These are phyloP conservation scores for Odonthalia washingtoniensis DNA, from an alignment of 31 red algal genomes.

Conservation along the genomic window DNA sequence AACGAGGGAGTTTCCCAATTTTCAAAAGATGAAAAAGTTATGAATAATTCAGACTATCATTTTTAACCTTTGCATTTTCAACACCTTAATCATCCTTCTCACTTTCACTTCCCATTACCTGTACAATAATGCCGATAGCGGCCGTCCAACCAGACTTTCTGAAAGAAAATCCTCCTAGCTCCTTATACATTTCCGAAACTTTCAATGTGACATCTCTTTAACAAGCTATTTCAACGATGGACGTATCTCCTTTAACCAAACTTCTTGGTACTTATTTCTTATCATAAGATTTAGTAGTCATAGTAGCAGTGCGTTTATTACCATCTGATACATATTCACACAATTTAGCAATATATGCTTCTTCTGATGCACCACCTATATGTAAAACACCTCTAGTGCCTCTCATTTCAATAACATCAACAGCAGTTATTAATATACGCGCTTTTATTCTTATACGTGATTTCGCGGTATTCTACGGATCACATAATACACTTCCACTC, in stretches of 20 bases:
- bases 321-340: conserved; percentile 17
- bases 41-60: too few relatives aligned
- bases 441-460: conserved; percentile 50
- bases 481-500: conserved; percentile 66
- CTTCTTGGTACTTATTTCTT: conserved; percentile 54
- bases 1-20: too few relatives aligned
- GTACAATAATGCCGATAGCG: conserved; percentile 63
- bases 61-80: too few relatives aligned
- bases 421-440: conserved; percentile 45
- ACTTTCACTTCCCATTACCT: conserved; percentile 41
- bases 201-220: conserved; percentile 51
- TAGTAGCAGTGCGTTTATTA: conserved; percentile 25
- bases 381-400: conserved; percentile 74
- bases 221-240: conserved; percentile 67
- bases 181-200: conserved; percentile 40
- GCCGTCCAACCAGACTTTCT: conserved; percentile 57
- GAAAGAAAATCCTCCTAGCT: conserved; percentile 61
- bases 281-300: neutral
- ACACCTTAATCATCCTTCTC: too few relatives aligned
- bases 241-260: conserved; percentile 58
- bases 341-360: conserved; percentile 57
- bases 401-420: conserved; percentile 50
- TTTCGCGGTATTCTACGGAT: conserved; percentile 52
- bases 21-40: too few relatives aligned
- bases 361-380: conserved; percentile 61